Conservation (phyloP, 2,329 filamentous ascomycete species). For the Tolypocladium endophyticum region DNA sequence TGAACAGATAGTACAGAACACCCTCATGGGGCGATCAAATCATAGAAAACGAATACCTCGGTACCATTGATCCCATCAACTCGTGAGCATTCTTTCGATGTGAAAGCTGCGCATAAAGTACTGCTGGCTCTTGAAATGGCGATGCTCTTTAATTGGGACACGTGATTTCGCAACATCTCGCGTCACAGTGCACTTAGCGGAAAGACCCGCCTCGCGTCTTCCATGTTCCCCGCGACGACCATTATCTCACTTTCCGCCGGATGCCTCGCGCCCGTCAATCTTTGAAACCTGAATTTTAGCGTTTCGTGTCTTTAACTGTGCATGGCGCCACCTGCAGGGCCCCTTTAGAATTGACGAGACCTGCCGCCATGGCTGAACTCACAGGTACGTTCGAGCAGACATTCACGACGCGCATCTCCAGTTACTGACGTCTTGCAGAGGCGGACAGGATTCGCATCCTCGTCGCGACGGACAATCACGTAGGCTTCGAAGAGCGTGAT, state of each 20-base stretch:
- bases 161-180: constrained; percentile 18
- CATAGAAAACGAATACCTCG: neutral
- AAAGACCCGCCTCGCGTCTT: neutral
- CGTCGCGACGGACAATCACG: constrained; percentile 93
- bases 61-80: neutral
- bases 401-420: no score
- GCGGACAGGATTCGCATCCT: constrained; percentile 90
- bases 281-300: neutral
- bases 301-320: neutral
- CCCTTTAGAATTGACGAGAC: neutral
- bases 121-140: neutral
- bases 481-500: constrained; percentile 90
- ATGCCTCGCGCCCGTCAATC: neutral
- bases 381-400: constrained; percentile 10
- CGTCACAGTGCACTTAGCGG: constrained; percentile 6
- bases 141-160: constrained; percentile 4
- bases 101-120: neutral
- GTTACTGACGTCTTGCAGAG: constrained; percentile 21
- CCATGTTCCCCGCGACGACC: neutral
- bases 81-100: neutral
- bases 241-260: neutral
- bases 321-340: neutral
- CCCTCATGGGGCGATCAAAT: neutral
- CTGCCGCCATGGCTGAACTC: constrained; percentile 16
- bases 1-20: neutral